These are phyloP conservation scores for Backusella morwellensis DNA, from an alignment of 192 early-diverging fungal species.

Conservation along the genomic window DNA sequence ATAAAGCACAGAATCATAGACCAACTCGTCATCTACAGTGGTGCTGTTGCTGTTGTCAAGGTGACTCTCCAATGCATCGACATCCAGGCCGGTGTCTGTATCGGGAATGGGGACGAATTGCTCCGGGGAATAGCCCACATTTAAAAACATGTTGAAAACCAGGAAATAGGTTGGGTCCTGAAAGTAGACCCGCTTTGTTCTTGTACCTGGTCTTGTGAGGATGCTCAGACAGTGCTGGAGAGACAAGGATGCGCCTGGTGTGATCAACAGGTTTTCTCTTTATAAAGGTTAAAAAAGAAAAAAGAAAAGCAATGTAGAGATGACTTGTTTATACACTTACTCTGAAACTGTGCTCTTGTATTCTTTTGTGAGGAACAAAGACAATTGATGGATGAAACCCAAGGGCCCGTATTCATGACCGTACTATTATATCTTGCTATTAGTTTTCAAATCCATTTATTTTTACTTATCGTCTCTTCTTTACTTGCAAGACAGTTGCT, in stretches of 20 bases:
- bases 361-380: slow-evolving; percentile 23
- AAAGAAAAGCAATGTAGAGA: background rate
- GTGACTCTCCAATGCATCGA: background rate
- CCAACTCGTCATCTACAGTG: background rate
- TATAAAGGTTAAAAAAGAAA: background rate
- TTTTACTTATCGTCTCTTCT: too few species aligned
- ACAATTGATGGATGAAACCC: slow-evolving; percentile 12
- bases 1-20: slow-evolving; percentile 25
- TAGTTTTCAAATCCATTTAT: background rate
- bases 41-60: background rate
- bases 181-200: slow-evolving; percentile 22
- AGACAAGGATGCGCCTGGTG: slow-evolving; percentile 28
- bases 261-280: slow-evolving; percentile 8
- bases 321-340: background rate
- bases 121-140: slow-evolving; percentile 15
- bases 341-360: background rate
- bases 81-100: slow-evolving; percentile 15
- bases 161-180: slow-evolving; percentile 35
- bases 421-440: slow-evolving; percentile 15
- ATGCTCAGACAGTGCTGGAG: slow-evolving; percentile 20
- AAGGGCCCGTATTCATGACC: slow-evolving; percentile 13
- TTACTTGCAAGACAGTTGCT: background rate
- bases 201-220: slow-evolving; percentile 14
- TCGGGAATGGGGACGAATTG: slow-evolving; percentile 32
- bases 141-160: slow-evolving; percentile 22